Base-by-base conservation (phyloP, 2,329 filamentous ascomycete species). In the Penicillium decumbens region DNA sequence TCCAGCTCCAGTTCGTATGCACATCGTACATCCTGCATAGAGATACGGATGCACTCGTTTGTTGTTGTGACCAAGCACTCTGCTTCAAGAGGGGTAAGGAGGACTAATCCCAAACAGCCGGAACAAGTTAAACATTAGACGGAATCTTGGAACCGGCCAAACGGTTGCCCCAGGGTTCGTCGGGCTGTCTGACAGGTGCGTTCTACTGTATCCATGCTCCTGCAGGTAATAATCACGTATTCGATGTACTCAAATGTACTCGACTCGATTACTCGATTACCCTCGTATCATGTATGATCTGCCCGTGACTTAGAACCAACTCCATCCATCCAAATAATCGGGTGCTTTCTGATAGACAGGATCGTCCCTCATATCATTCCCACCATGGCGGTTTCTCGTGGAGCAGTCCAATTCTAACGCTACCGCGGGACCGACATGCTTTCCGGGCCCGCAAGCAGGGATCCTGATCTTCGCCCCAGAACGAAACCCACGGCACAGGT, bases 161-260 rank as follows among this genome's bases (percentile, higher is more conserved):
- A 60, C 57, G 57, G 57, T 48, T 39, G 58, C 57, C 58, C 57
- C 58, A 61, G 57, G 52, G 58, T 61, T 61, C 58, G 54, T 61
- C 47, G 25, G 29, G 41, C 15, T 18, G 15, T 47, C 50, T 58
- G 53, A 57, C 56, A 57, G 51, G 47, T 55, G 50, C 44, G 48
- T 50, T 47, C 44, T 25, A 32, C 20, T 23, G 20, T 23, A 4
- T 33, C 28, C 37, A 23, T 51, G 30, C 12, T 45, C 28, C 47
- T 58, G 52, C 54, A 51, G 47, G 57, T 52, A 59, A 30, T 23
- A 23, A 23, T 23, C 20, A 23, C 4, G 20, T 23, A 23, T 4
- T 23, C 20, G 20, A 23, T 23, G 20, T 23, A 23, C 20, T 23
- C 20, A 4, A 23, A 18, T 18, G 15, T 23, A 23, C 20, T 23